phyloP scores from a whole-genome alignment of 148 eudicot species.

The Silene latifolia region DNA sequence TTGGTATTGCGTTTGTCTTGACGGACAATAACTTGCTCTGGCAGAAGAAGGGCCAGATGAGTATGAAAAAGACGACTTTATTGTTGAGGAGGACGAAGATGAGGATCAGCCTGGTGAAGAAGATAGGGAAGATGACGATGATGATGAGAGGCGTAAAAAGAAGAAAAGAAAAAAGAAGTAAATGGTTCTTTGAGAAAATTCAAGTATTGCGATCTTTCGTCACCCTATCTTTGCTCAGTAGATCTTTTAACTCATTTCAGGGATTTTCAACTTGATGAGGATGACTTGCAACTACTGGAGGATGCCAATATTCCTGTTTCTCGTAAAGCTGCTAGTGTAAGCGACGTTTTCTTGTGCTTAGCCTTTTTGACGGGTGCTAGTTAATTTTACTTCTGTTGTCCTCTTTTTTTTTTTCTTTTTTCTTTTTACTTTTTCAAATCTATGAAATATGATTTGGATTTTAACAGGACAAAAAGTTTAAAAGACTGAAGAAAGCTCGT shows the following conservation, averaged over 20 bases:
- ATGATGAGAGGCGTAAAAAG: constrained; percentile 71
- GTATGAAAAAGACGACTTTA: constrained; percentile 91
- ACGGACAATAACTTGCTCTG: not conserved
- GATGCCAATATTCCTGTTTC: constrained; percentile 63
- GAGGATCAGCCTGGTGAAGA: constrained; percentile 64
- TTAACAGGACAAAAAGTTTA: constrained; percentile 70
- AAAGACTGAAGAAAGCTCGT: constrained; percentile 81
- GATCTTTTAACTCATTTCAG: constrained; percentile 31
- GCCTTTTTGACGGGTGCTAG: not conserved
- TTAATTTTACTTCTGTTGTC: not conserved
- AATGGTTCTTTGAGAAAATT: not conserved
- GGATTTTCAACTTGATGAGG: constrained; percentile 80
- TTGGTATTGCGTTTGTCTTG: not conserved
- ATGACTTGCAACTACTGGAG: constrained; percentile 79
- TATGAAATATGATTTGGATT: constrained; percentile 8
- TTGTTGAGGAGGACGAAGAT: constrained; percentile 84
- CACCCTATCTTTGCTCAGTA: constrained; percentile 7
- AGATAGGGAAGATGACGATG: constrained; percentile 51
- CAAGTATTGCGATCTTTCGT: not conserved
- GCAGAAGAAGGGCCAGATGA: constrained; percentile 88
- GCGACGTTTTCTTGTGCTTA: not conserved
- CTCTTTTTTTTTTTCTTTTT: not conserved
- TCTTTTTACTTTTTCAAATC: not conserved
- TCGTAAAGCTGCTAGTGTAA: constrained; percentile 42
- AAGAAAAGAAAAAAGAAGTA: constrained; percentile 84